Evolutionary conservation across 2,329 filamentous ascomycete genomes (phyloP).

Genomic region (Scytalidium lignicola): DNA sequence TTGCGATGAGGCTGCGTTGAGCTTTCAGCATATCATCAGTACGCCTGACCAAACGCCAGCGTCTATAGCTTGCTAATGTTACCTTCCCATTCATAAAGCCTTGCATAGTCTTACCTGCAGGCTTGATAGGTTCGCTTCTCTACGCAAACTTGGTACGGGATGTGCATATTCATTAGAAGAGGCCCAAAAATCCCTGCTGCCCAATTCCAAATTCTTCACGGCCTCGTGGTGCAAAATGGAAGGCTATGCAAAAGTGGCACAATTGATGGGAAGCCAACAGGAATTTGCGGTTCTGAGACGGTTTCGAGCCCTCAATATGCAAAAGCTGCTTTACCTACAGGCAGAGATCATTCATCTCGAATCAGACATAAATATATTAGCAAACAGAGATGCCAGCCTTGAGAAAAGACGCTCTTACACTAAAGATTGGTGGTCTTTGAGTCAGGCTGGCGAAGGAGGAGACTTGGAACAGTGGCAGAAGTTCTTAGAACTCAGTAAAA

Average conservation of each 20-base stretch:
- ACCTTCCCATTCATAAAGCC: too few relatives aligned
- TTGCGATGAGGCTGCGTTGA: too few relatives aligned
- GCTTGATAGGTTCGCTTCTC: too few relatives aligned
- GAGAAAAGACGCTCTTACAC: conserved; percentile 4
- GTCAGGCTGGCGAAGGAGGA: conserved; percentile 6
- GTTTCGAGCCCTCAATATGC: conserved; percentile 22
- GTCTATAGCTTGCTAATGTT: too few relatives aligned
- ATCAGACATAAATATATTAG: conserved; percentile 12
- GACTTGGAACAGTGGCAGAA: conserved; percentile 18
- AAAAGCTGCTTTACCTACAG: conserved; percentile 26
- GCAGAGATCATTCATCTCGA: conserved; percentile 25
- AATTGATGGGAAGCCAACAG: conserved; percentile 22
- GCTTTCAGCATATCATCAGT: too few relatives aligned
- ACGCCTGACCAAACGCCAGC: too few relatives aligned
- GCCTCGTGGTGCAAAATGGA: too few relatives aligned
- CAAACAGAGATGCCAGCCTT: conserved; percentile 6
- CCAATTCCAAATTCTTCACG: too few relatives aligned
- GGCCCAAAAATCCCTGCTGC: too few relatives aligned
- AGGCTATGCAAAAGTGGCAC: conserved; percentile 19
- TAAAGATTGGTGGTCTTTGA: conserved; percentile 18
- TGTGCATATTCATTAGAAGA: too few relatives aligned
- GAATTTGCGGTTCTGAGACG: conserved; percentile 24
- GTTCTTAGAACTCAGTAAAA: conserved; percentile 12
- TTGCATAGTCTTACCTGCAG: too few relatives aligned
- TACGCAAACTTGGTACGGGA: too few relatives aligned